Evolutionary conservation across 2,329 filamentous ascomycete species (phyloP).

Genomic region (Laburnicola sp.): DNA sequence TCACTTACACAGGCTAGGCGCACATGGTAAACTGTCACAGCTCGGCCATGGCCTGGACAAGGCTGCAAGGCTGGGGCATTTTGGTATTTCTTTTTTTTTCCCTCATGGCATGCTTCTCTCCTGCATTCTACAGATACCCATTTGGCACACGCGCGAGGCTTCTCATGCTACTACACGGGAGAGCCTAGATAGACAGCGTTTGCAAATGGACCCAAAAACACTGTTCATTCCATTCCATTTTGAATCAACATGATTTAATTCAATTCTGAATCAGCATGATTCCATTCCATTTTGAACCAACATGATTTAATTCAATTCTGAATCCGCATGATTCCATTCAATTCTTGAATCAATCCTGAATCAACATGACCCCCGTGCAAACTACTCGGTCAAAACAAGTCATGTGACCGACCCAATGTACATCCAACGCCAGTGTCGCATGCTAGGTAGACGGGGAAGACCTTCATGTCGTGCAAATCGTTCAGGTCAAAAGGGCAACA

Average conservation of each 20-base stretch:
- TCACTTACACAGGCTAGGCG: neutral
- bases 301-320: neutral
- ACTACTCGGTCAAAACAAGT: neutral
- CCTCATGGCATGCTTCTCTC: neutral
- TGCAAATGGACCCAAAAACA: conserved; percentile 40
- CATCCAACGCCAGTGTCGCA: conserved; percentile 36
- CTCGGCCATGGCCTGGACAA: neutral
- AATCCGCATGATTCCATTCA: too few relatives aligned
- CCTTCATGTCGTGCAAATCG: conserved; percentile 29
- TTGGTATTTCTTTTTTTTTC: neutral
- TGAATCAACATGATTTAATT: neutral
- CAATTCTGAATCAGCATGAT: conserved; percentile 4
- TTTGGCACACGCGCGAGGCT: conserved; percentile 40
- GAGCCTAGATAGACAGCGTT: conserved; percentile 32
- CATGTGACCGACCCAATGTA: conserved; percentile 10
- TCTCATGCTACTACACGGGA: conserved; percentile 33
- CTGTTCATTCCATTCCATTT: conserved; percentile 7
- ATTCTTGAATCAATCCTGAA: neutral
- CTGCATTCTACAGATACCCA: conserved; percentile 35
- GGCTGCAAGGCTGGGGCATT: too few relatives aligned
- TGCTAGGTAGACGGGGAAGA: conserved; percentile 27
- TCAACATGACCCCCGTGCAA: too few relatives aligned
- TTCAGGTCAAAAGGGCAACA: conserved; percentile 3
- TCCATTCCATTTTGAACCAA: neutral
- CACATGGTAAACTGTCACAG: neutral